Conservation (phyloP, 768 basidiomycete species). For the Lentinus tigrinus region DNA sequence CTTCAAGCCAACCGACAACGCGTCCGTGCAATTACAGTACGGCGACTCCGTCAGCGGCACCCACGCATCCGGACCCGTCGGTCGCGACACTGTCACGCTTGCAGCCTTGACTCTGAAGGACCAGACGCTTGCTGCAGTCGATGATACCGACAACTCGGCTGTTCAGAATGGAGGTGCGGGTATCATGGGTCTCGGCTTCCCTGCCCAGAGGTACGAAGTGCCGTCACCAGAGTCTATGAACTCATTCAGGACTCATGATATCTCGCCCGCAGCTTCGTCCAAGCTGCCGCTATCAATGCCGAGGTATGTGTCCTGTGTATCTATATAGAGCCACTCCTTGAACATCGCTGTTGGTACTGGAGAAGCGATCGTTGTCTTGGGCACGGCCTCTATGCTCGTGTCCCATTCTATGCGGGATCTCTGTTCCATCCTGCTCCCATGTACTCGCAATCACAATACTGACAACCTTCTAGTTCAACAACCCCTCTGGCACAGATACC, state of each 20-base stretch:
- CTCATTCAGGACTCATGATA: neutral
- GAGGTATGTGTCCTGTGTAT: constrained; percentile 6
- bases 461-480: constrained; percentile 17
- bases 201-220: constrained; percentile 59
- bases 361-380: no score
- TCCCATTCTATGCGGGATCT: no score
- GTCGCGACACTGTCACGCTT: constrained; percentile 54
- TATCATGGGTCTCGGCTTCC: constrained; percentile 77
- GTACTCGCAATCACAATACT: neutral
- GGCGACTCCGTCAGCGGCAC: constrained; percentile 75
- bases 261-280: constrained; percentile 19
- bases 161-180: constrained; percentile 57
- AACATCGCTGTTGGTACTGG: no score
- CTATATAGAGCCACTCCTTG: no score
- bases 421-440: no score
- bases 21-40: constrained; percentile 49
- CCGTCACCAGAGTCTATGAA: neutral
- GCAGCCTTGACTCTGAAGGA: constrained; percentile 49
- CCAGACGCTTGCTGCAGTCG: constrained; percentile 68
- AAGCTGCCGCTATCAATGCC: constrained; percentile 23
- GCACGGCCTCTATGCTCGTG: no score
- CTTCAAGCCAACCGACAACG: constrained; percentile 48
- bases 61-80: constrained; percentile 64
- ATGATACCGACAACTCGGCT: constrained; percentile 71
- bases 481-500: constrained; percentile 21